Conservation (phyloP, 192 early-diverging fungal species). For the Coemansia sp. region DNA sequence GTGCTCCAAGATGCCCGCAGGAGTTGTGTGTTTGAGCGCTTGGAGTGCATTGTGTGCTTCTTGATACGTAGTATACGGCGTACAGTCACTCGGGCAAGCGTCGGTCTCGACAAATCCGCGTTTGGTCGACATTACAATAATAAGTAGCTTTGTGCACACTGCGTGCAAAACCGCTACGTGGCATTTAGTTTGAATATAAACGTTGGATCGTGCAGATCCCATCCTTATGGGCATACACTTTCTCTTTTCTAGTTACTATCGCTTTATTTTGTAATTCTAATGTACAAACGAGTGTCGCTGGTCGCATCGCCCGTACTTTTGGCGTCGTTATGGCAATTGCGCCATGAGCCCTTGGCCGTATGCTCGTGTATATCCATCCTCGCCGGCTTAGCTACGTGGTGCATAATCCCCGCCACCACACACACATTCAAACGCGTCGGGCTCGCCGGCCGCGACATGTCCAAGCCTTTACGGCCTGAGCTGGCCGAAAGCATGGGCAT, state of each 20-base stretch:
- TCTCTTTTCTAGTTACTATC: not conserved
- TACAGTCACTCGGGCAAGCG: not conserved
- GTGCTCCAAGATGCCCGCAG: constrained; percentile 6
- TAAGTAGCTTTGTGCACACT: not conserved
- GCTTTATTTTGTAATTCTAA: constrained; percentile 11
- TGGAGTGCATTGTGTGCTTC: constrained; percentile 32
- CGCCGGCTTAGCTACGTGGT: constrained; percentile 72
- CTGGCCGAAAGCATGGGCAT: constrained; percentile 92
- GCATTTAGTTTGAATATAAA: not conserved
- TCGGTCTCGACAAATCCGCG: constrained; percentile 4
- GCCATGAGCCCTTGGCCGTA: constrained; percentile 72
- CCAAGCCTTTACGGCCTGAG: constrained; percentile 67
- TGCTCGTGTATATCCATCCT: constrained; percentile 65
- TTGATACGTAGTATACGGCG: constrained; percentile 33
- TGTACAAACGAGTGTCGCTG: constrained; percentile 30
- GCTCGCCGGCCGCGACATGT: constrained; percentile 74
- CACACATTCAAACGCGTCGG: constrained; percentile 75
- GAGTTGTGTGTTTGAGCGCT: constrained; percentile 6
- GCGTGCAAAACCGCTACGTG: not conserved
- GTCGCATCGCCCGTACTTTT: constrained; percentile 43
- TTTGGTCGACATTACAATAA: constrained; percentile 13
- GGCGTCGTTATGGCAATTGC: constrained; percentile 57
- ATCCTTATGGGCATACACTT: too few species aligned
- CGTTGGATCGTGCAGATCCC: not conserved
- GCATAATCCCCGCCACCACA: constrained; percentile 61